phyloP scores from a whole-genome alignment of 2,329 filamentous ascomycete species.

The Aspergillus puulaauensis region DNA sequence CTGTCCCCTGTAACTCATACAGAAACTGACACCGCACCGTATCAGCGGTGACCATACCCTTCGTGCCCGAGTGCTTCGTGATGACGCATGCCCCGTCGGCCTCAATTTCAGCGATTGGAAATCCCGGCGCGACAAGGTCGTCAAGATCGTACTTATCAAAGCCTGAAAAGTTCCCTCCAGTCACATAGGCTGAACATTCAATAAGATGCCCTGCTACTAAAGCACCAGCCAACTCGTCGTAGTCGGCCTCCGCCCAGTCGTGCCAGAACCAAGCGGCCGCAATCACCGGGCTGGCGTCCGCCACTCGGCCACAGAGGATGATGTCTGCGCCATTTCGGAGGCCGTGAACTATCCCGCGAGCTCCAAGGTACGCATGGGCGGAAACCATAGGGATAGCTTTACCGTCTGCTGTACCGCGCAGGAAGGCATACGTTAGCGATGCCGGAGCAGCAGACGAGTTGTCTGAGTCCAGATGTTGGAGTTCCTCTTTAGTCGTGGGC shows the following conservation, averaged over 20 bases:
- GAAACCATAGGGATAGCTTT: slow-evolving; percentile 48
- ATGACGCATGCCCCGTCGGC: slow-evolving; percentile 48
- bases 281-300: slow-evolving; percentile 55
- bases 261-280: slow-evolving; percentile 59
- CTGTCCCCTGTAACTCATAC: slow-evolving; percentile 50
- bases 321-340: slow-evolving; percentile 48
- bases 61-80: slow-evolving; percentile 48
- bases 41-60: slow-evolving; percentile 42
- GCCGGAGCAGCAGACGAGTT: slow-evolving; percentile 38
- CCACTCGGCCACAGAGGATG: slow-evolving; percentile 51
- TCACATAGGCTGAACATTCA: slow-evolving; percentile 56
- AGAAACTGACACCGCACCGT: slow-evolving; percentile 50
- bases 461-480: slow-evolving; percentile 43
- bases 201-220: slow-evolving; percentile 56
- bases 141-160: slow-evolving; percentile 42
- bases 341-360: slow-evolving; percentile 48
- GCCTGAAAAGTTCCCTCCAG: slow-evolving; percentile 56
- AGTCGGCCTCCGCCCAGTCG: slow-evolving; percentile 50
- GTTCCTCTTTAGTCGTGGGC: slow-evolving; percentile 31
- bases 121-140: slow-evolving; percentile 44
- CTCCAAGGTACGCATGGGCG: slow-evolving; percentile 51
- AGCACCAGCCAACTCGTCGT: slow-evolving; percentile 51
- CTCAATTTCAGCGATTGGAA: slow-evolving; percentile 52
- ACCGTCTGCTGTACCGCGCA: slow-evolving; percentile 33
- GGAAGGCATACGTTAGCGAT: slow-evolving; percentile 38